Evolutionary conservation across 2,329 filamentous ascomycete genomes (phyloP).

Genomic region (Xylaria sp.): DNA sequence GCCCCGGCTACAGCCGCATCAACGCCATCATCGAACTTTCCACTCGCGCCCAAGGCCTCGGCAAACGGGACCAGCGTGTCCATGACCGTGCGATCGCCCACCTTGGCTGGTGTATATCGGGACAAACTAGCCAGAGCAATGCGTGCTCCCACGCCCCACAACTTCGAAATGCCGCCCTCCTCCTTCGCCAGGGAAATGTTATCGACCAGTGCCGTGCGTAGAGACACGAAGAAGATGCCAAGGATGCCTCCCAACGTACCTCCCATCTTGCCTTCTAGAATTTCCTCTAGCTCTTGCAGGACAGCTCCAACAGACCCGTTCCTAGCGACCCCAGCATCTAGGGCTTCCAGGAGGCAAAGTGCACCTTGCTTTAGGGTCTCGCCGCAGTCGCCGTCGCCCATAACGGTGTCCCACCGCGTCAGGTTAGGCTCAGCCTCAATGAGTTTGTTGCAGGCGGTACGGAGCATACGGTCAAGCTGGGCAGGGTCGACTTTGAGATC

Average conservation of each 20-base stretch:
- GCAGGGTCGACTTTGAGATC: conserved; percentile 64
- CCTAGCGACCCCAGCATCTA: conserved; percentile 55
- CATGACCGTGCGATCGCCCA: conserved; percentile 68
- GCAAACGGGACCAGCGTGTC: conserved; percentile 67
- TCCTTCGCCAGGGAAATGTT: conserved; percentile 49
- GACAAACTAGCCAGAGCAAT: conserved; percentile 60
- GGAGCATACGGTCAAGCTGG: conserved; percentile 66
- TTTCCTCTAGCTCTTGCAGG: conserved; percentile 62
- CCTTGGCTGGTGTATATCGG: conserved; percentile 65
- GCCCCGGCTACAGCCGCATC: conserved; percentile 69
- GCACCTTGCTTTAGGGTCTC: conserved; percentile 69
- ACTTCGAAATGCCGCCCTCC: conserved; percentile 49
- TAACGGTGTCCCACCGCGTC: conserved; percentile 70
- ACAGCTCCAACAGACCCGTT: conserved; percentile 61
- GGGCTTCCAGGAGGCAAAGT: conserved; percentile 59
- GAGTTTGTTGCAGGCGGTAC: conserved; percentile 62
- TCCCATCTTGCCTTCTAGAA: conserved; percentile 67
- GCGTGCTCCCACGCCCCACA: conserved; percentile 59
- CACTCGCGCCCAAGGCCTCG: conserved; percentile 54
- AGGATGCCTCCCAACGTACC: conserved; percentile 51
- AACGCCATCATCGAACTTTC: conserved; percentile 66
- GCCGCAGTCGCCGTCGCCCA: conserved; percentile 75
- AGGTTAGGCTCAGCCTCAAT: conserved; percentile 70
- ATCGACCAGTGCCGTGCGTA: conserved; percentile 52
- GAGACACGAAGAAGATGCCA: conserved; percentile 61